Evolutionary conservation across 768 basidiomycete species (phyloP).

Genomic region (Amanita inopinata): DNA sequence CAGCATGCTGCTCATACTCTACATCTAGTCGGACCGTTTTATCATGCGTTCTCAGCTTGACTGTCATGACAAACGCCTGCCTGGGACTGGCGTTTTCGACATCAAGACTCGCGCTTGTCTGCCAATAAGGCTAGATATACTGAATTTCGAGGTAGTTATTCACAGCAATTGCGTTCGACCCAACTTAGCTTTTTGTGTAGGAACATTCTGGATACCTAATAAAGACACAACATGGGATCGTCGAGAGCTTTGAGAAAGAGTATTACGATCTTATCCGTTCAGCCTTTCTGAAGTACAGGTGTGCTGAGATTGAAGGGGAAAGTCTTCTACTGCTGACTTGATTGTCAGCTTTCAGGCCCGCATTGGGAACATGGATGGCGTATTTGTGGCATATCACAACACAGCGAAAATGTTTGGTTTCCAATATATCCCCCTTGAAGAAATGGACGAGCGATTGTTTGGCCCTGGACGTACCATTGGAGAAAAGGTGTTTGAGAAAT

Average conservation of each 20-base stretch:
- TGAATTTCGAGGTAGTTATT: constrained; percentile 61
- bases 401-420: constrained; percentile 85
- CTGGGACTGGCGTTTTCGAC: constrained; percentile 90
- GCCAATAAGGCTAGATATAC: constrained; percentile 73
- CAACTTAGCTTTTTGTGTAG: no score
- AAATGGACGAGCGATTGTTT: constrained; percentile 81
- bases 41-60: constrained; percentile 96
- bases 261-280: constrained; percentile 92
- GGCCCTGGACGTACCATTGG: constrained; percentile 50
- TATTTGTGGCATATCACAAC: constrained; percentile 83
- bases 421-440: constrained; percentile 79
- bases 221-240: constrained; percentile 44
- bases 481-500: constrained; percentile 65
- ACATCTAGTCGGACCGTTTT: constrained; percentile 43
- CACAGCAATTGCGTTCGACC: not conserved
- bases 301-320: constrained; percentile 7
- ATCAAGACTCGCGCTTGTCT: constrained; percentile 90
- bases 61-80: constrained; percentile 69
- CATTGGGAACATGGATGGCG: constrained; percentile 96
- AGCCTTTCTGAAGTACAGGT: constrained; percentile 93
- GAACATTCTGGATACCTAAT: constrained; percentile 79
- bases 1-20: constrained; percentile 2
- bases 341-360: constrained; percentile 79
- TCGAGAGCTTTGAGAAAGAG: constrained; percentile 85
- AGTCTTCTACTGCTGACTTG: not conserved